These are phyloP conservation scores for Fusarium pseudonygamai DNA, from an alignment of 2,329 filamentous ascomycete genomes.

Conservation along the genomic window DNA sequence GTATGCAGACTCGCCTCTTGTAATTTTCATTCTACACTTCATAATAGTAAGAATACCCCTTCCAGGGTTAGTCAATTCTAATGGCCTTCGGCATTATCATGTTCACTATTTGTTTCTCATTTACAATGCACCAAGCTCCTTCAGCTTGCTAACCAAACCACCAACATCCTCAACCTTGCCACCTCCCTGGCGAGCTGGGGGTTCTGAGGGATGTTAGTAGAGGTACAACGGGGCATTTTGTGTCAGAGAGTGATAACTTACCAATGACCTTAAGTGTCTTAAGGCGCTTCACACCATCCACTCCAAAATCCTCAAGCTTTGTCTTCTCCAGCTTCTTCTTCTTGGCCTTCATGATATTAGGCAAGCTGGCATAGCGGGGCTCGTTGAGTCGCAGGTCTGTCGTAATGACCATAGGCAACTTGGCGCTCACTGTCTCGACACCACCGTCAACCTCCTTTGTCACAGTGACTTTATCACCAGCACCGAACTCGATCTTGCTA, in stretches of 20 bases:
- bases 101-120: constrained; percentile 7
- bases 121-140: constrained; percentile 92
- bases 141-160: constrained; percentile 91
- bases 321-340: constrained; percentile 99
- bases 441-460: constrained; percentile 95
- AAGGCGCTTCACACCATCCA: constrained; percentile 78
- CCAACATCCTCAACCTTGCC: constrained; percentile 98
- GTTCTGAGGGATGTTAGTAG: constrained; percentile 66
- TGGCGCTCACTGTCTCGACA: constrained; percentile 85
- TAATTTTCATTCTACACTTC: not conserved
- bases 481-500: constrained; percentile 80
- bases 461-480: constrained; percentile 76
- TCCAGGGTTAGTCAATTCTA: not conserved
- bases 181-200: constrained; percentile 85
- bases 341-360: constrained; percentile 99
- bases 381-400: constrained; percentile 95
- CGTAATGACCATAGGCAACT: constrained; percentile 92
- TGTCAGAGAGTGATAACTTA: constrained; percentile 53
- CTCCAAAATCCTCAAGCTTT: constrained; percentile 81
- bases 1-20: not conserved
- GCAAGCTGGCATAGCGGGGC: constrained; percentile 92
- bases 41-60: not conserved
- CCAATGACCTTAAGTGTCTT: constrained; percentile 91
- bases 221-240: not conserved
- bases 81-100: not conserved